phyloP scores from a whole-genome alignment of 2,329 filamentous ascomycete genomes.

The Emergomyces pasteurianus region DNA sequence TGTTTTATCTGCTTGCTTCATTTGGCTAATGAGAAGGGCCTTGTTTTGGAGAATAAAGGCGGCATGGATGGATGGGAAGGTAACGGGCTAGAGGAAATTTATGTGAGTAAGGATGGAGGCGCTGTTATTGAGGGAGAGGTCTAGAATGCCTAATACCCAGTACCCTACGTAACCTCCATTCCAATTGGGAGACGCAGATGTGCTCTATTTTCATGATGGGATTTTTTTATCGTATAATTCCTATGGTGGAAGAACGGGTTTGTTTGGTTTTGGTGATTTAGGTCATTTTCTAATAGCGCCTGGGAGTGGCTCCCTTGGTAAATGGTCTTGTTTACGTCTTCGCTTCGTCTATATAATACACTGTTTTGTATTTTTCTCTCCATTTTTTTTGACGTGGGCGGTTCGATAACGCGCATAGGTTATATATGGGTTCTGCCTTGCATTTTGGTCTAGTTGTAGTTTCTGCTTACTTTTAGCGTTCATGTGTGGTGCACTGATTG shows the following conservation, averaged over 20 bases:
- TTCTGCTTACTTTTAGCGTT: neutral
- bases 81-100: constrained; percentile 33
- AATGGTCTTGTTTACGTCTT: neutral
- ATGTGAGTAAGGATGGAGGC: constrained; percentile 28
- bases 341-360: neutral
- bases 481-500: neutral
- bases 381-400: neutral
- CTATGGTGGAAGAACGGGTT: neutral
- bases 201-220: neutral
- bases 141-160: neutral
- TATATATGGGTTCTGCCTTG: neutral
- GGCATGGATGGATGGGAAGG: constrained; percentile 10
- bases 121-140: constrained; percentile 18
- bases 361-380: neutral
- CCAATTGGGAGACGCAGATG: neutral
- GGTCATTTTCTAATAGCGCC: neutral
- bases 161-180: neutral
- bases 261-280: neutral
- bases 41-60: constrained; percentile 56
- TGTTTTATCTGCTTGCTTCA: constrained; percentile 93
- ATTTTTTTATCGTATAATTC: neutral
- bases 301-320: neutral
- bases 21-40: constrained; percentile 82
- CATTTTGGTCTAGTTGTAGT: neutral
- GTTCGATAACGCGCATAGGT: neutral